Base-by-base conservation (phyloP, 495 filamentous ascomycete species). In the Tuber melanosporum region DNA sequence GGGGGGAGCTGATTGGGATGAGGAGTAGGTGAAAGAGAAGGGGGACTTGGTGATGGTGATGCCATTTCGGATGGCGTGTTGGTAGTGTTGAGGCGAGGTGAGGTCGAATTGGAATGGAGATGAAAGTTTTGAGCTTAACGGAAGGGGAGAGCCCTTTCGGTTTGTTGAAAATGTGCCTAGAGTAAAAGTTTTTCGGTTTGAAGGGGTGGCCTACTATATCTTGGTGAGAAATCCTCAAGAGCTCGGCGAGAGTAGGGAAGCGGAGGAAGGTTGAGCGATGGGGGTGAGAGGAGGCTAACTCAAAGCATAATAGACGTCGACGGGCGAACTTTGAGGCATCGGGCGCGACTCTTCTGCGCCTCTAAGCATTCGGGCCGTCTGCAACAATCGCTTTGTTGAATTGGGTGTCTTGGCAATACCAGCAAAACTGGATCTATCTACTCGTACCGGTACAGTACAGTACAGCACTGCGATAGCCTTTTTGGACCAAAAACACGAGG, bases 41-140 rank as follows among this genome's bases (percentile, higher is more conserved):
- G 83, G 73, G 74, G 76, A 32, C 73, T 72, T 14, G 80, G 75
- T 10, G 74, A 71, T 66, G 74, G 76, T 47, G 83, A 83, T 70
- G 78, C 77, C 81, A 84, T 84, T 44, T 66, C 76, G 76, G 78
- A 77, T 76, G 52, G 76, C 39, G 70, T 71, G 57, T 78, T 71
- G 19, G 74, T 39, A 71, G 73, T 42, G 43, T 75, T 75, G 73
- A 73, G 36, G 70, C 17, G 71, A 78, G 49, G 72, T 70, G 74
- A 46, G 52, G 36, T 52, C 70, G n/a, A 49, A 75, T 72, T 62
- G 75, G 45, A 32, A 47, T 80, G 73, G 82, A 85, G n/a, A 82
- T 83, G 69, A 76, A 76, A 41, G 86, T 84, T 82, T 88, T 86
- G 78, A 84, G 84, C n/a, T 81, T 73, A 43, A 83, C 81, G 62